Percentiles rank a stretch among this genome's conserved stretches.
phyloP scores from a whole-genome alignment of 352 stramenopile genomes.

The Globisporangium barbulae region DNA sequence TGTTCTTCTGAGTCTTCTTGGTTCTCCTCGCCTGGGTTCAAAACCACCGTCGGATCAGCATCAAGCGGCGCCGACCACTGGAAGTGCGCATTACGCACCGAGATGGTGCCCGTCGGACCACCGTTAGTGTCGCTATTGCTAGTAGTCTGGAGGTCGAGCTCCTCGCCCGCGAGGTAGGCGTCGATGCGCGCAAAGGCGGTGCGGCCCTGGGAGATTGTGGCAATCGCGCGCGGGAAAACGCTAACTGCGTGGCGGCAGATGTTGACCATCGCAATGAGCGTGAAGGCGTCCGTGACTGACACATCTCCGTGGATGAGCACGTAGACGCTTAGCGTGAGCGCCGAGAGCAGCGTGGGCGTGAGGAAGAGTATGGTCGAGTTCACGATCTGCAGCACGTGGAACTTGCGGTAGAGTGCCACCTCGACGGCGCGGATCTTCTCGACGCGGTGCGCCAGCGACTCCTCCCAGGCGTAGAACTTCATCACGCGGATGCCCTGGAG shows the following conservation, averaged over 20 bases:
- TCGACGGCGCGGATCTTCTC: slow-evolving; percentile 18
- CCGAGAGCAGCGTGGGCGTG: slow-evolving; percentile 26
- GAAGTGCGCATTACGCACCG: not conserved
- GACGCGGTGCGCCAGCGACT: slow-evolving; percentile 14
- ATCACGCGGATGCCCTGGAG: slow-evolving; percentile 70
- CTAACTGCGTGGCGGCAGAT: slow-evolving; percentile 27
- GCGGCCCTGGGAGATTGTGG: slow-evolving; percentile 21
- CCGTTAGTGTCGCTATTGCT: not conserved
- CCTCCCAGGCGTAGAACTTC: slow-evolving; percentile 72
- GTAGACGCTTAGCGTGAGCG: slow-evolving; percentile 41
- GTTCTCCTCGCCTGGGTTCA: not conserved
- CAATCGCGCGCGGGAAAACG: slow-evolving; percentile 26
- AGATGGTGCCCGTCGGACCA: not conserved
- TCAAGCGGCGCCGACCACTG: slow-evolving; percentile 1
- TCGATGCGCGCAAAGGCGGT: slow-evolving; percentile 28
- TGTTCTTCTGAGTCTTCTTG: not conserved
- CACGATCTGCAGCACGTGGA: slow-evolving; percentile 55
- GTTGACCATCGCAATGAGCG: slow-evolving; percentile 34
- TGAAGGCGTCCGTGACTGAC: slow-evolving; percentile 47
- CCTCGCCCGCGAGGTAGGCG: slow-evolving; percentile 24
- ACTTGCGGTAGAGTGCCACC: slow-evolving; percentile 22
- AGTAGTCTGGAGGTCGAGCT: slow-evolving; percentile 12
- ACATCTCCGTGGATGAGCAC: slow-evolving; percentile 30
- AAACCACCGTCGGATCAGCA: not conserved
- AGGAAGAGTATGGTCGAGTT: slow-evolving; percentile 61